Percentiles rank a stretch among this genome's conserved stretches.
phyloP scores from a whole-genome alignment of 805 yeast genomes.

The Pichia thaimueangensis region DNA sequence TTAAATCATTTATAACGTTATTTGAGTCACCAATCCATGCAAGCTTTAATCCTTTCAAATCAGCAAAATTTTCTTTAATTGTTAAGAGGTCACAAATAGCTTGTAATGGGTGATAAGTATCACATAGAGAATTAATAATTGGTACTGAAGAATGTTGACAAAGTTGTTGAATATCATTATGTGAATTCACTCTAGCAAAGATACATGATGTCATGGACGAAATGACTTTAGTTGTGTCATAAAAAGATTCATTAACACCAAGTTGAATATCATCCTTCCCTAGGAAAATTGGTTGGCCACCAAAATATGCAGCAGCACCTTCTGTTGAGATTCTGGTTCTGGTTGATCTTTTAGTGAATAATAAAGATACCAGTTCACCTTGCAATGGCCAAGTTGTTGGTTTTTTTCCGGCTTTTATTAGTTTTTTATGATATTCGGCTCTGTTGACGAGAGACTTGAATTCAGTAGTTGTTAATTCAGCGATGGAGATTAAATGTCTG shows the following conservation, averaged over 20 bases:
- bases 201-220: slow-evolving; percentile 96
- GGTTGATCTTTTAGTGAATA: slow-evolving; percentile 90
- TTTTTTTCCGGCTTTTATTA: slow-evolving; percentile 50
- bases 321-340: slow-evolving; percentile 92
- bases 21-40: slow-evolving; percentile 98
- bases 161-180: slow-evolving; percentile 72
- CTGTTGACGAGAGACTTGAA: slow-evolving; percentile 63
- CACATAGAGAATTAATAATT: slow-evolving; percentile 89
- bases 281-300: slow-evolving; percentile 93
- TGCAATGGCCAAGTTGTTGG: slow-evolving; percentile 43
- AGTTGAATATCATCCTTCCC: slow-evolving; percentile 96
- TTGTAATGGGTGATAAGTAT: slow-evolving; percentile 88
- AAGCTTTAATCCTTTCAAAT: slow-evolving; percentile 56
- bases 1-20: slow-evolving; percentile 89
- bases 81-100: slow-evolving; percentile 89
- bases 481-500: slow-evolving; percentile 77
- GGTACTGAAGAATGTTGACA: slow-evolving; percentile 82
- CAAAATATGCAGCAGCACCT: slow-evolving; percentile 89
- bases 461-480: slow-evolving; percentile 70
- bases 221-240: slow-evolving; percentile 83
- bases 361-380: slow-evolving; percentile 77
- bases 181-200: slow-evolving; percentile 91
- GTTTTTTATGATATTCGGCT: slow-evolving; percentile 61
- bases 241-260: slow-evolving; percentile 88
- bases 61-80: slow-evolving; percentile 69